A percentile compares a stretch with the other conserved stretches of the same genome.
Evolutionary conservation across 768 basidiomycete genomes (phyloP).

Genomic region (Phlegmacium glaucopus): DNA sequence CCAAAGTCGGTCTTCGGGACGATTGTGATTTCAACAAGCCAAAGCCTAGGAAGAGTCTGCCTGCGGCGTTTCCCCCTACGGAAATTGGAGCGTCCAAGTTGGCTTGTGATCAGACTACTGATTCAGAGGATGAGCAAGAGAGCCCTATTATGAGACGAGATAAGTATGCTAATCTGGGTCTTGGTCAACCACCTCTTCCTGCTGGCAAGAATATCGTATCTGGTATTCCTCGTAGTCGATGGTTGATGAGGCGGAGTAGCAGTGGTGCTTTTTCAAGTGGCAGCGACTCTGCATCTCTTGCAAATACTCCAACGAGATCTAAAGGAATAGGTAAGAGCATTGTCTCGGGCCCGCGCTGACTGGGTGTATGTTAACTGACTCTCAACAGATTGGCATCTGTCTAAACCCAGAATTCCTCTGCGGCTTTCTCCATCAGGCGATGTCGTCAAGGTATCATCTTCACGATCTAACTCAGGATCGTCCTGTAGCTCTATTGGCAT

Average conservation of each 20-base stretch:
- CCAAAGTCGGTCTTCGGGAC: conserved; percentile 56
- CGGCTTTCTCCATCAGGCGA: conserved; percentile 47
- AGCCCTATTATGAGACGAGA: conserved; percentile 57
- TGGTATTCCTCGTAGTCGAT: conserved; percentile 44
- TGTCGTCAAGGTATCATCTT: conserved; percentile 33
- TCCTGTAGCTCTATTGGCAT: conserved; percentile 49
- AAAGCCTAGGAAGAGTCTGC: conserved; percentile 67
- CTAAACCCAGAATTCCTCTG: conserved; percentile 43
- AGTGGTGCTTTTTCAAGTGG: conserved; percentile 80
- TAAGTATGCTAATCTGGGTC: conserved; percentile 61
- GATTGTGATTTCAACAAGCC: conserved; percentile 41
- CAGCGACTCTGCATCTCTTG: conserved; percentile 56
- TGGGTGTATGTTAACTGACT: conserved; percentile 1
- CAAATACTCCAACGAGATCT: conserved; percentile 60
- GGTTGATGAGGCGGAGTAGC: conserved; percentile 74
- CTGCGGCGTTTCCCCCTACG: conserved; percentile 60
- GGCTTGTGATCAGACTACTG: conserved; percentile 41
- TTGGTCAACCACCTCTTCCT: conserved; percentile 36
- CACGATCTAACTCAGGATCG: conserved; percentile 57
- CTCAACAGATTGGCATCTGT: conserved; percentile 52
- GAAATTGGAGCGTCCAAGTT: conserved; percentile 28
- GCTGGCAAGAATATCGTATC: conserved; percentile 20
- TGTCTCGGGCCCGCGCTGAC: not conserved
- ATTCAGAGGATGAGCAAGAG: conserved; percentile 65
- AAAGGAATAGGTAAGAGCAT: conserved; percentile 43